Evolutionary conservation across 2,329 filamentous ascomycete genomes (phyloP), one percentile per base, ranked within the genome.

Genomic region (Aspergillus sp.): DNA sequence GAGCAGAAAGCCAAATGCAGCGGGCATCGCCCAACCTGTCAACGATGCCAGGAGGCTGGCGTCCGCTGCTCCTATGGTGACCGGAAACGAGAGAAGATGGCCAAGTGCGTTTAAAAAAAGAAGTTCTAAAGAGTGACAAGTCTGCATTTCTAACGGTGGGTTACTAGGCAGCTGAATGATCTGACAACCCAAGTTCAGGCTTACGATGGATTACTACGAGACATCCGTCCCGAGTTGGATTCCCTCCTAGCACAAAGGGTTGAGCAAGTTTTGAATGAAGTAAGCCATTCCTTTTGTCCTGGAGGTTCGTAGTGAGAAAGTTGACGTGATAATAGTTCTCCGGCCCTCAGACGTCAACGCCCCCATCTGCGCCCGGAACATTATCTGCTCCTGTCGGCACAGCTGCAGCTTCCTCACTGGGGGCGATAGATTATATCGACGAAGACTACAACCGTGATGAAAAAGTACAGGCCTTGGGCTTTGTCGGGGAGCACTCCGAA

Each of bases 1-100:
- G 66, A 71, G 38, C 65, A 71, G 45, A 74, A 74, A 56, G 71
- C 69, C 47, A 74, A 73, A 59, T 74, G 71, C 58, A 70, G 64
- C 51, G 71, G 71, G 5, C 67, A 73, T 56, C 66, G 64, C 37
- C 71, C 71, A 27, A 59, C 60, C 25, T 74, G 71, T 49, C 60
- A 68, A 46, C 64, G 71, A 43, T 74, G 71, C 51, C 62, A 67
- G 55, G 70, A 73, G 50, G 59, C 66, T 22, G 65, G 66, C 7
- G 61, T 69, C 33, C 50, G 49, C 4, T 74, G 71, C 56, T 67
- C 64, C 13, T 74, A 74, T 50, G 68, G 68, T 27, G 69, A 72
- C 54, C 67, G 70, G 35, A 74, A 72, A 54, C 61, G 66, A 45
- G 71, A 73, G 51, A 64, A 66, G 53, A 65, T 65, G 51, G 64